Conservation (phyloP, 495 filamentous ascomycete genomes). For the Penicillium antarcticum region DNA sequence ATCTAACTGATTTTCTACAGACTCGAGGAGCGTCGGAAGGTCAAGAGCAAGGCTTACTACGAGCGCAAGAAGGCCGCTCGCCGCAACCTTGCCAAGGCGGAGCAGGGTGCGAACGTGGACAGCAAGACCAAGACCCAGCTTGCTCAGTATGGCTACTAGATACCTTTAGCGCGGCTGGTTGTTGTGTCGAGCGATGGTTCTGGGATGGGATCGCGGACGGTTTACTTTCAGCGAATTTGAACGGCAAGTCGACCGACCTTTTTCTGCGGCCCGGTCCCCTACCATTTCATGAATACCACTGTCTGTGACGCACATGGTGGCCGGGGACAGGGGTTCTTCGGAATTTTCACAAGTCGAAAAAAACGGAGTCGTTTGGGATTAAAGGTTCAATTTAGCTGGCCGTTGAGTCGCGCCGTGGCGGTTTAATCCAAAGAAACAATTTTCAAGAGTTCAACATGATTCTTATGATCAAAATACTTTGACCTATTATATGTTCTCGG, state of each 20-base stretch:
- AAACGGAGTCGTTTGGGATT: conserved; percentile 44
- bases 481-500: conserved; percentile 11
- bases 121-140: conserved; percentile 67
- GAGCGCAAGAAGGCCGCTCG: conserved; percentile 95
- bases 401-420: conserved; percentile 48
- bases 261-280: conserved; percentile 30
- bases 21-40: conserved; percentile 98
- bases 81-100: conserved; percentile 83
- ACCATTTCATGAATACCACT: conserved; percentile 29
- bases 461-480: conserved; percentile 23
- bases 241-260: conserved; percentile 44
- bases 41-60: conserved; percentile 98
- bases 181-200: conserved; percentile 45
- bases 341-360: conserved; percentile 32
- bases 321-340: conserved; percentile 28
- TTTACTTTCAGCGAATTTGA: conserved; percentile 45
- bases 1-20: conserved; percentile 44
- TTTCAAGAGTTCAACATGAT: conserved; percentile 42
- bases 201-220: conserved; percentile 45
- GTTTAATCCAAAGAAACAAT: conserved; percentile 47
- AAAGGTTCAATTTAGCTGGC: conserved; percentile 49
- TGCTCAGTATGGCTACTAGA: conserved; percentile 70
- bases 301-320: conserved; percentile 40
- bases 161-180: conserved; percentile 46
- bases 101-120: conserved; percentile 88